phyloP scores from a whole-genome alignment of 2,329 filamentous ascomycete genomes.

The Fusarium ambrosium region DNA sequence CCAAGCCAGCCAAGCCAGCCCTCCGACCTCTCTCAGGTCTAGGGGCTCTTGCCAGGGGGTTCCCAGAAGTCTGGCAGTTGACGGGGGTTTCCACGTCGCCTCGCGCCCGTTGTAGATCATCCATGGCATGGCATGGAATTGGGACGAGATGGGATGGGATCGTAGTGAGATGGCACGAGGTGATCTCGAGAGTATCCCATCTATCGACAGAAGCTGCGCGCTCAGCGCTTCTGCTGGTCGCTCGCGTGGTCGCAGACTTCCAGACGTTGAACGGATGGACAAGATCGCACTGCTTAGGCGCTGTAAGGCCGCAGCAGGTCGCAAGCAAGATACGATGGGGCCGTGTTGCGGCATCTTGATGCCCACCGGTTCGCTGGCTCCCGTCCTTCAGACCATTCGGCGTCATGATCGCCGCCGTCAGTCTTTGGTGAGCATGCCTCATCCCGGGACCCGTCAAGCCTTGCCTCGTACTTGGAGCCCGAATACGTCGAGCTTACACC shows the following conservation, averaged over 20 bases:
- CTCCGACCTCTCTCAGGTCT: conserved; percentile 26
- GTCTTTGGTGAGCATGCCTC: conserved; percentile 34
- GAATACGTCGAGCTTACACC: conserved; percentile 16
- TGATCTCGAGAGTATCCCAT: not conserved
- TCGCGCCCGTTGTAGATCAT: conserved; percentile 42
- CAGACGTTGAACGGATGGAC: conserved; percentile 38
- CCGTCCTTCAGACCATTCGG: conserved; percentile 35
- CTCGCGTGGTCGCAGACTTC: conserved; percentile 35
- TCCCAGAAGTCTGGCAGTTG: conserved; percentile 38
- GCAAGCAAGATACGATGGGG: conserved; percentile 36
- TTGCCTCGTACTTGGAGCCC: conserved; percentile 24
- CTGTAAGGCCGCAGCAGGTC: conserved; percentile 25
- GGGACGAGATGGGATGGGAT: conserved; percentile 39
- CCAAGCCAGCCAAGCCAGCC: conserved; percentile 9
- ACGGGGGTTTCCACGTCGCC: conserved; percentile 37
- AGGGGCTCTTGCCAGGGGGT: conserved; percentile 32
- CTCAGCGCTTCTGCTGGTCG: conserved; percentile 38
- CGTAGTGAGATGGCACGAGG: conserved; percentile 38
- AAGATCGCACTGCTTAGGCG: conserved; percentile 21
- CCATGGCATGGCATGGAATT: conserved; percentile 42
- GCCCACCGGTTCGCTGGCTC: conserved; percentile 47
- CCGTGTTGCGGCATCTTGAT: conserved; percentile 31
- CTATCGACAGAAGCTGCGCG: not conserved
- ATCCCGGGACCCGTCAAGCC: conserved; percentile 32
- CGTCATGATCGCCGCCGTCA: conserved; percentile 46